Percentiles rank a stretch among this genome's conserved stretches.
Conservation (phyloP, 2,329 filamentous ascomycete species). For the Colletotrichum sp. region DNA sequence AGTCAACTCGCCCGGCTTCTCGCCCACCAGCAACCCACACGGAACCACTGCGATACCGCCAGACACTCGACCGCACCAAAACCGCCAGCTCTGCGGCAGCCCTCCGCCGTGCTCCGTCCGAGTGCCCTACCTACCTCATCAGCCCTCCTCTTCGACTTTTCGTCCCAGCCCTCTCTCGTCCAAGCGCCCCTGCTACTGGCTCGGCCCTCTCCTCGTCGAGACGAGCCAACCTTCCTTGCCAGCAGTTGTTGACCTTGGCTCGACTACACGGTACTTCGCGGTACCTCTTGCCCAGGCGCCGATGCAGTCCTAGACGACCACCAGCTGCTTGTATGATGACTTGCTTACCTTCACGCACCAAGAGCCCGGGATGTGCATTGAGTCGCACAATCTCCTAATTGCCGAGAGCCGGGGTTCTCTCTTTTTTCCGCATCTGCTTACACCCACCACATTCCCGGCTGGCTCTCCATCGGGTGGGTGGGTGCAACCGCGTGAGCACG, state of each 20-base stretch:
- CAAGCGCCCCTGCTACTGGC: slow-evolving; percentile 9
- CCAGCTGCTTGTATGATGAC: background rate
- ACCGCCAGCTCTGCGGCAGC: background rate
- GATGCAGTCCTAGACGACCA: background rate
- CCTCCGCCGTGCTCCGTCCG: background rate
- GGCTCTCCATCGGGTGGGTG: background rate
- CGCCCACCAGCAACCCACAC: background rate
- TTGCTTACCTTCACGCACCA: background rate
- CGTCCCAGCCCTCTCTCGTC: slow-evolving; percentile 8
- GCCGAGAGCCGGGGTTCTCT: background rate
- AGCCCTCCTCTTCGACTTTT: background rate
- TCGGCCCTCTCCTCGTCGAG: slow-evolving; percentile 5
- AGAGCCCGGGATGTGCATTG: slow-evolving; percentile 8
- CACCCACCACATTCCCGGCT: slow-evolving; percentile 1
- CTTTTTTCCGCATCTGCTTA: background rate
- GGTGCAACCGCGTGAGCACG: background rate
- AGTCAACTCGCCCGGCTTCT: background rate
- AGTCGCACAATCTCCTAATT: slow-evolving; percentile 6
- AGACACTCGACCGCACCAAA: background rate
- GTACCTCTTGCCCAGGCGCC: background rate
- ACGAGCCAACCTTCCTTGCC: background rate
- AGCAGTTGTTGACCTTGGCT: background rate
- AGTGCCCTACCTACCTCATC: background rate
- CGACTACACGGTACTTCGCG: background rate
- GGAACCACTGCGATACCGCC: background rate